Evolutionary conservation across 805 yeast species (phyloP).

Genomic region (Candida mattraensis): DNA sequence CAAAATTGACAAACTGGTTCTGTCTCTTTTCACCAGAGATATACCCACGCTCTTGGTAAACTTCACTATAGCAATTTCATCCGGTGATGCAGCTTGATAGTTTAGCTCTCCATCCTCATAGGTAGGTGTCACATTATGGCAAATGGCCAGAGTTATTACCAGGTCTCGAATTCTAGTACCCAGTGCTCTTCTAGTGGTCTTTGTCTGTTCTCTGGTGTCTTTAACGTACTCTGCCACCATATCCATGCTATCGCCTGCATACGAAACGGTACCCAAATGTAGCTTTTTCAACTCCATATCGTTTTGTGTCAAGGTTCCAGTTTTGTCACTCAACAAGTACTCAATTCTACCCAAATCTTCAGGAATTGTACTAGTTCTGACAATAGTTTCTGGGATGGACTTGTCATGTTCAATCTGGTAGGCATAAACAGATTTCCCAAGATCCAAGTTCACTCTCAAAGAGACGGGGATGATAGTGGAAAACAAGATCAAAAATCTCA

Average conservation of each 20-base stretch:
- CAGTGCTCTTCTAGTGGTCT: slow-evolving; percentile 60
- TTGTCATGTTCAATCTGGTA: slow-evolving; percentile 89
- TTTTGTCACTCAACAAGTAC: slow-evolving; percentile 87
- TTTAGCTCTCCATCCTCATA: slow-evolving; percentile 71
- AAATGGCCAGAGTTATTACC: slow-evolving; percentile 80
- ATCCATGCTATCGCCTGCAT: slow-evolving; percentile 90
- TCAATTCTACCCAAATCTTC: slow-evolving; percentile 97
- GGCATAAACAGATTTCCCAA: slow-evolving; percentile 95
- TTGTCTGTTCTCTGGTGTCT: slow-evolving; percentile 32
- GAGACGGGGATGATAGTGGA: slow-evolving; percentile 97
- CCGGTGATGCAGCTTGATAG: slow-evolving; percentile 98
- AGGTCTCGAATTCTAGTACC: slow-evolving; percentile 77
- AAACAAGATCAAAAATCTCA: slow-evolving; percentile 87
- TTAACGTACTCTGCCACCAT: slow-evolving; percentile 70
- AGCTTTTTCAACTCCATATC: slow-evolving; percentile 96
- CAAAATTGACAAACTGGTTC: slow-evolving; percentile 65
- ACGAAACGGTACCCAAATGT: slow-evolving; percentile 90
- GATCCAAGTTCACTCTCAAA: slow-evolving; percentile 87
- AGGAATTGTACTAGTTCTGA: slow-evolving; percentile 95
- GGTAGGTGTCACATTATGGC: slow-evolving; percentile 97
- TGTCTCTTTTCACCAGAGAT: slow-evolving; percentile 76
- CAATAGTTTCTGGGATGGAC: slow-evolving; percentile 82
- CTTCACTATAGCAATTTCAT: slow-evolving; percentile 94
- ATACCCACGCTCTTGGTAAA: slow-evolving; percentile 88
- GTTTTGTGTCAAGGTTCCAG: slow-evolving; percentile 96